These are phyloP conservation scores for Rhynchospora breviuscula DNA, from an alignment of 176 grass and related monocot species.

Conservation along the genomic window DNA sequence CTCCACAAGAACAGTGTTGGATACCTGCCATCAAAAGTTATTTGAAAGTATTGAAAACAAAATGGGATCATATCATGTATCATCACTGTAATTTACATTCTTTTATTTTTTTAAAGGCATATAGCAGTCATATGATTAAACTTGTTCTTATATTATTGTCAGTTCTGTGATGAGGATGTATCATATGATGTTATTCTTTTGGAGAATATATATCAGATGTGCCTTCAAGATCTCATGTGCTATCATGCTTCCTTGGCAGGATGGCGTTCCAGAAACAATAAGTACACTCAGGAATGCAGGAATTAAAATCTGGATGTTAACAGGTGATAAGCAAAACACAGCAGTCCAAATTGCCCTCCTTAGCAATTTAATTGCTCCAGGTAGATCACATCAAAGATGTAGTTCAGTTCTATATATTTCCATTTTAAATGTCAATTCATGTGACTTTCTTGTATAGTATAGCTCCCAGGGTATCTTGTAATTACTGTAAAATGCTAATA, in stretches of 20 bases:
- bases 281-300: constrained; percentile 75
- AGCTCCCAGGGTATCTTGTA: neutral
- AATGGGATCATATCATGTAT: neutral
- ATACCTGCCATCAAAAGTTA: neutral
- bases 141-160: neutral
- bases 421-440: no score
- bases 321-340: constrained; percentile 88
- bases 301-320: constrained; percentile 98
- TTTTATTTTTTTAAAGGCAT: neutral
- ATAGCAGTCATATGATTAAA: neutral
- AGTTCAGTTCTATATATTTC: neutral
- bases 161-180: neutral
- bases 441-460: neutral
- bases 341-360: constrained; percentile 87
- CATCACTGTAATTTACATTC: neutral
- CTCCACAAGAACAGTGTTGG: neutral
- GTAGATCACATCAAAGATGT: constrained; percentile 13
- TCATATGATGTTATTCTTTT: neutral
- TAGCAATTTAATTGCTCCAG: constrained; percentile 80
- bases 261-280: constrained; percentile 94
- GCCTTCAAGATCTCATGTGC: neutral
- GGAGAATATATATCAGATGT: neutral
- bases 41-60: neutral
- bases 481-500: neutral
- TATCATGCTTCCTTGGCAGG: constrained; percentile 35